phyloP scores from a whole-genome alignment of 1,139 yeast genomes.

The Fermentozyma sake region DNA sequence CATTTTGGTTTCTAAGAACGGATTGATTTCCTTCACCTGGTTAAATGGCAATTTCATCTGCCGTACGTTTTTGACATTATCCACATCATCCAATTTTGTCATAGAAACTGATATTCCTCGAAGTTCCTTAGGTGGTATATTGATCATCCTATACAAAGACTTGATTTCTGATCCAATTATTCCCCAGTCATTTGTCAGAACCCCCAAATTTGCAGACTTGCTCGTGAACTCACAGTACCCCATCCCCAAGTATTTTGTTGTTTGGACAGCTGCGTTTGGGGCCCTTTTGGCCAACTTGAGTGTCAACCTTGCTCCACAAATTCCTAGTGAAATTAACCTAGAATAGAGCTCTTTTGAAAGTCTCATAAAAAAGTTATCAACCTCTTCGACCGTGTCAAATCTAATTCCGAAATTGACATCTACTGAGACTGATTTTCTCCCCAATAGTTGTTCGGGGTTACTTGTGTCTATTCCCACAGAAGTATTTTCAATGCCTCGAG shows the following conservation, averaged over 20 bases:
- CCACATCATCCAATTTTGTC: slow-evolving; percentile 46
- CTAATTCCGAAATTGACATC: slow-evolving; percentile 93
- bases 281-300: slow-evolving; percentile 65
- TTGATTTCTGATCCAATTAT: slow-evolving; percentile 58
- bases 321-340: slow-evolving; percentile 45
- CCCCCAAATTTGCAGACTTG: slow-evolving; percentile 58
- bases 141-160: slow-evolving; percentile 50
- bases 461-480: slow-evolving; percentile 45
- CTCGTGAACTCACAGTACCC: slow-evolving; percentile 69
- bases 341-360: slow-evolving; percentile 56
- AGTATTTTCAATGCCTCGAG: slow-evolving; percentile 66
- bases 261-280: slow-evolving; percentile 61
- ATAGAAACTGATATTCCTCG: slow-evolving; percentile 77
- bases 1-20: too few relatives aligned
- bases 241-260: slow-evolving; percentile 80
- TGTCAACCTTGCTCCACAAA: slow-evolving; percentile 55
- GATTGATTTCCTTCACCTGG: too few relatives aligned
- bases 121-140: slow-evolving; percentile 61
- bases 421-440: slow-evolving; percentile 75
- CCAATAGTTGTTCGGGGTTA: slow-evolving; percentile 39
- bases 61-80: slow-evolving; percentile 19
- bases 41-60: slow-evolving; percentile 44
- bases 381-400: slow-evolving; percentile 55
- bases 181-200: slow-evolving; percentile 60
- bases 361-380: slow-evolving; percentile 57